Conservation (phyloP, 225 moss, liverwort and hornwort genomes). For the Sphagnum tenellum region DNA sequence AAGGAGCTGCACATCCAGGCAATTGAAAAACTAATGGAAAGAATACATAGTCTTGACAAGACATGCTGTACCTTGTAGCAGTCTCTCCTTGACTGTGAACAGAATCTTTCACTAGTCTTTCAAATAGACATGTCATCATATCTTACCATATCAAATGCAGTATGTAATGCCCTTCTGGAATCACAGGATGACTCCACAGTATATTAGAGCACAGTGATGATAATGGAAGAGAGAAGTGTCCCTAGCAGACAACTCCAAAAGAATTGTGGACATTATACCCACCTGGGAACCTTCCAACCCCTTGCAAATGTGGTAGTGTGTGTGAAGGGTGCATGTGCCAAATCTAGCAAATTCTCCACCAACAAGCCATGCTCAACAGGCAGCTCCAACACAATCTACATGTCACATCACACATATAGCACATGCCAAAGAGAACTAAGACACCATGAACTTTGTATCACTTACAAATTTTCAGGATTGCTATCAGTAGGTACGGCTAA, state of each 20-base stretch:
- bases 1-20: too few species aligned
- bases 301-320: constrained; percentile 94
- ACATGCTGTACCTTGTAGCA: background rate
- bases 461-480: too few species aligned
- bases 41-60: too few species aligned
- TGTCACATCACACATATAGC: too few species aligned
- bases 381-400: constrained; percentile 75
- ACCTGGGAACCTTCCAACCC: constrained; percentile 93
- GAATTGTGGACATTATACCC: background rate
- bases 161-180: too few species aligned
- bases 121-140: too few species aligned
- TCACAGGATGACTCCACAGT: too few species aligned
- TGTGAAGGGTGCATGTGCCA: constrained; percentile 98
- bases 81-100: background rate
- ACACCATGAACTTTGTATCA: too few species aligned
- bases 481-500: too few species aligned
- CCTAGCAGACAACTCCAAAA: background rate
- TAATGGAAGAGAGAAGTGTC: background rate
- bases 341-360: constrained; percentile 91
- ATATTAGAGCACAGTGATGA: background rate
- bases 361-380: constrained; percentile 94
- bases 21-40: background rate
- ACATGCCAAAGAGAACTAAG: background rate
- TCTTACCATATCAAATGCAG: too few species aligned
- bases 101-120: background rate